Base-by-base conservation (phyloP, 768 basidiomycete species). In the Cystofilobasidium ferigula region DNA sequence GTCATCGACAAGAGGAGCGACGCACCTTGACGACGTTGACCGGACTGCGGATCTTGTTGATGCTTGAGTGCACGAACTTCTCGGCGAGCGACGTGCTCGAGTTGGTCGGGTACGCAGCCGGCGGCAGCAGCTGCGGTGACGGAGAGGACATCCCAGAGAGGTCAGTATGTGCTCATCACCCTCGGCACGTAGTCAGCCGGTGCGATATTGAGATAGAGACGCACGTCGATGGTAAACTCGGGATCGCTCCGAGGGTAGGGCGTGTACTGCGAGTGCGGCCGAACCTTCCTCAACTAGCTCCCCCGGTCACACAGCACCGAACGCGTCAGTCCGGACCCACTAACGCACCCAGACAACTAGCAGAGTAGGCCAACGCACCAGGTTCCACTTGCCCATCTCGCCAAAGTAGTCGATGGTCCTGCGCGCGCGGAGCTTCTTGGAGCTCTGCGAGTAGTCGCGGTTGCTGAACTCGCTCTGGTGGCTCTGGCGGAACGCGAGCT, bases 41-140 rank as follows among this genome's bases (percentile, higher is more conserved):
- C 0, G 95, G 93, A 79, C 91, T 95, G 62, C 92, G 82, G 69
- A 98, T 90, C 77, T 99, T 99, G 80, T 99, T 99, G 47, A 92
- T 97, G 20, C 93, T 95, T 0, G 94, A 97, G 75, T 99, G 95
- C 13, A 97, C 86, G 71, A 95, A 98, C 75, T 95, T 93, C 51
- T 93, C 93, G 75, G 93, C 97, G 62, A 97, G 79, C 0, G 94
- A 97, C 0, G 89, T 94, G 7, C 93, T 89, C 5, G 87, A 81
- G 74, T 98, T 97, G 61, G 85, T 83, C 20, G 87, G 85, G 76
- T 97, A 97, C 34, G 91, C 93, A 75, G 86, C 85, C 1, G 95
- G 87, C 1, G 93, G 94, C 56, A 97, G 80, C n/a, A 98, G 81
- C 94, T 97, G 75, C 48, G 10, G 59, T 61, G 16, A 24, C 16